Evolutionary conservation across 352 stramenopile species (phyloP).

Genomic region (Phytophthora sojae): DNA sequence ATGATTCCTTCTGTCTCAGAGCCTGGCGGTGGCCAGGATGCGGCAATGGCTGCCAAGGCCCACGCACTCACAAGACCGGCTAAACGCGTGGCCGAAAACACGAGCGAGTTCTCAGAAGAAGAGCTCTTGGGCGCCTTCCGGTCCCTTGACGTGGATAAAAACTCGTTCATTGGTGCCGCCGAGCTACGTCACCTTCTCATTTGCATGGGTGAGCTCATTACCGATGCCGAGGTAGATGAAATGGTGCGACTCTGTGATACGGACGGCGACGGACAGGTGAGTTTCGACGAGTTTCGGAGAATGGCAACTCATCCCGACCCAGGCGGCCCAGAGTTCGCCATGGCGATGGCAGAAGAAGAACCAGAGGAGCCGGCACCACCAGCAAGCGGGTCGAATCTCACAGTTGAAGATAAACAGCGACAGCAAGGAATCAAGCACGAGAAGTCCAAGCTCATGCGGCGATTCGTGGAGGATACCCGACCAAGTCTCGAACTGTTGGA

Average conservation of each 20-base stretch:
- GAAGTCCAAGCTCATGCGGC: conserved; percentile 74
- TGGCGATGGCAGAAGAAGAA: conserved; percentile 39
- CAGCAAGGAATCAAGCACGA: conserved; percentile 73
- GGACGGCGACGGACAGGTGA: conserved; percentile 94
- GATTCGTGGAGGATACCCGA: conserved; percentile 74
- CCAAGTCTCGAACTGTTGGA: conserved; percentile 70
- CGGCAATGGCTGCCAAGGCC: conserved; percentile 30
- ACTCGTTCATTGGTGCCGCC: conserved; percentile 92
- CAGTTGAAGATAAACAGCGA: conserved; percentile 58
- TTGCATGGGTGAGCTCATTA: conserved; percentile 96
- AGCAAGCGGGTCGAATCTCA: conserved; percentile 23
- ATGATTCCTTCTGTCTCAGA: conserved; percentile 16
- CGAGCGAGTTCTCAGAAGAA: conserved; percentile 91
- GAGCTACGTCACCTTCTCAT: conserved; percentile 95
- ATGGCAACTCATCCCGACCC: conserved; percentile 94
- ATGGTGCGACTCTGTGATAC: conserved; percentile 95
- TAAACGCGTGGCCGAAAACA: conserved; percentile 41
- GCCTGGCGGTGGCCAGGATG: conserved; percentile 27
- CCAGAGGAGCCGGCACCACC: conserved; percentile 20
- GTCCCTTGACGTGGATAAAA: conserved; percentile 95
- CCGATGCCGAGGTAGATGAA: conserved; percentile 93
- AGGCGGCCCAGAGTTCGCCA: conserved; percentile 76
- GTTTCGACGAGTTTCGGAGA: conserved; percentile 91
- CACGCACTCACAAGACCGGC: conserved; percentile 29
- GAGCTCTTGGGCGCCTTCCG: conserved; percentile 92